These are phyloP conservation scores for Alternaria angustiovoidea DNA, from an alignment of 2,329 filamentous ascomycete genomes.

Conservation along the genomic window DNA sequence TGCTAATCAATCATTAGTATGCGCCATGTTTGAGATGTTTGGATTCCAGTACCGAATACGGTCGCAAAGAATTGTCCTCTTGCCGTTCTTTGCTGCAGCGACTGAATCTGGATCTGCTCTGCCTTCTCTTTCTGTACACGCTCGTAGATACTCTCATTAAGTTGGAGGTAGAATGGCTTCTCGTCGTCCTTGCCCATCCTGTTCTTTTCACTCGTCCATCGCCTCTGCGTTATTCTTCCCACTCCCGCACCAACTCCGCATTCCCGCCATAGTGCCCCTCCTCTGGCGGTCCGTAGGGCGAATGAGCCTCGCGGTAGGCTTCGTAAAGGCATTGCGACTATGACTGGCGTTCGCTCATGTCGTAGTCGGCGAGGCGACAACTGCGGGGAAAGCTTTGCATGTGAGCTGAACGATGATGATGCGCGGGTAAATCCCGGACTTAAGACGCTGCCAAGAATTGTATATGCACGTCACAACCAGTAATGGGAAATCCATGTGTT, in stretches of 20 bases:
- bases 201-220: slow-evolving; percentile 48
- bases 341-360: slow-evolving; percentile 25
- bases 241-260: slow-evolving; percentile 17
- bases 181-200: slow-evolving; percentile 39
- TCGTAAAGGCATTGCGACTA: slow-evolving; percentile 43
- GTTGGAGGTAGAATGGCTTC: slow-evolving; percentile 65
- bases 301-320: slow-evolving; percentile 35
- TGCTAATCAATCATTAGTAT: slow-evolving; percentile 49
- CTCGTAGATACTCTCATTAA: slow-evolving; percentile 68
- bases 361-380: slow-evolving; percentile 8
- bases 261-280: slow-evolving; percentile 12
- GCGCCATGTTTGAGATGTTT: neutral
- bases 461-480: slow-evolving; percentile 1
- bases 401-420: slow-evolving; percentile 11
- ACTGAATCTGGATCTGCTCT: slow-evolving; percentile 57
- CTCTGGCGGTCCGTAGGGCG: slow-evolving; percentile 25
- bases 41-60: slow-evolving; percentile 27
- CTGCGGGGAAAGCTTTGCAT: slow-evolving; percentile 21
- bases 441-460: slow-evolving; percentile 2
- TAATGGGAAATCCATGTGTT: neutral
- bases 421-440: slow-evolving; percentile 7
- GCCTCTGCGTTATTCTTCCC: slow-evolving; percentile 32
- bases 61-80: slow-evolving; percentile 50
- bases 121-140: slow-evolving; percentile 66
- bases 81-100: slow-evolving; percentile 36